Base-by-base conservation (phyloP, 805 yeast genomes). In the Millerozyma miso region DNA sequence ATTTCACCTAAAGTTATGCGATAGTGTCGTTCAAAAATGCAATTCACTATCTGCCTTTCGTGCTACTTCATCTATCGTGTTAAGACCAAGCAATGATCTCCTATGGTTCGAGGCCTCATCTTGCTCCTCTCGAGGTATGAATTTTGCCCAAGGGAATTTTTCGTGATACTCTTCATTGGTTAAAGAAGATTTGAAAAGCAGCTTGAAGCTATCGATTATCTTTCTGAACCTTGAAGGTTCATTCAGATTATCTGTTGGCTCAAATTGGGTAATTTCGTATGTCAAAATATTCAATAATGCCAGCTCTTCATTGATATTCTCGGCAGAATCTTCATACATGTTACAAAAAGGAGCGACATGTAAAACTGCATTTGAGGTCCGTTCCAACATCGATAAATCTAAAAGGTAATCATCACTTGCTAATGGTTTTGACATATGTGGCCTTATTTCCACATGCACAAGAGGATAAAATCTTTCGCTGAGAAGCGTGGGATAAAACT, bases 91-190 rank as follows among this genome's bases (percentile, higher is more conserved):
- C 29, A n/a, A n/a, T n/a, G 29, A 23, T 7, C 10, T 10, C 29
- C 10, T 23, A 7, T 23, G 29, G 29, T 23, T 23, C 10, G 29
- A 23, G 10, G 6, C 29, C 6, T 23, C 29, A 23, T 23, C 29
- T 7, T 23, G 10, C 10, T 23, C 29, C 10, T 23, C 29, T 23
- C 29, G 29, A 13, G 36, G 40, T 31, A 50, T 33, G 33, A 43
- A 49, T 19, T 39, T 39, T 3, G 47, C 40, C 62, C 61, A 58
- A 10, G 57, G 54, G 39, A 50, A 46, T 35, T 39, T 38, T 12
- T 15, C 37, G 17, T 41, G 32, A 36, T 33, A 36, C 36, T 52
- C 52, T 12, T 41, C 35, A 3, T 38, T 19, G 23, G 32, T n/a
- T 39, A 19, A 16, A 37, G 40, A 19, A 39, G 26, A 35, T 6